A percentile compares a stretch with the other conserved stretches of the same genome.
Evolutionary conservation across 2,329 filamentous ascomycete species (phyloP).

Genomic region (Aulographum hederae): DNA sequence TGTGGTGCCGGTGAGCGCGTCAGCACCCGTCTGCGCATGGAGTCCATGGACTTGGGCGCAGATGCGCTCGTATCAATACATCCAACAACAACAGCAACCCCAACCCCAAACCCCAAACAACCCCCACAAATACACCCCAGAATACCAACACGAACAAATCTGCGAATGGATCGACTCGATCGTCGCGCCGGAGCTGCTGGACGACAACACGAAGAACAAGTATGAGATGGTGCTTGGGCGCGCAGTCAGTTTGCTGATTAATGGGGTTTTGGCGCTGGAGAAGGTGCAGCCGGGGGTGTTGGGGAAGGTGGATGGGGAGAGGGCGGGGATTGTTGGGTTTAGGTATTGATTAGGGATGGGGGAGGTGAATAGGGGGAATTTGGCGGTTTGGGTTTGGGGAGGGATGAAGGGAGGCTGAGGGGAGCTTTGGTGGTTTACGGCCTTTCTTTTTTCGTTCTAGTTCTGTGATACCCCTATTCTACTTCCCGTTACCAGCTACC

Average conservation of each 20-base stretch:
- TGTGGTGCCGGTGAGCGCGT: slow-evolving; percentile 14
- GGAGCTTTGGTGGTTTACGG: too few species aligned
- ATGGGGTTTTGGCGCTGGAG: slow-evolving; percentile 15
- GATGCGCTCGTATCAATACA: slow-evolving; percentile 8
- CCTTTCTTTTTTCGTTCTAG: too few species aligned
- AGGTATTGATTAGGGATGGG: slow-evolving; percentile 14
- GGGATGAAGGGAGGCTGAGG: too few species aligned
- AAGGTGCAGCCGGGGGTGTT: slow-evolving; percentile 10
- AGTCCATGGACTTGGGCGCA: slow-evolving; percentile 16
- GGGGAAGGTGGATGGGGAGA: slow-evolving; percentile 16
- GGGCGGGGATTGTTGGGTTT: slow-evolving; percentile 19
- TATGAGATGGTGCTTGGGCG: slow-evolving; percentile 16
- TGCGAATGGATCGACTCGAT: slow-evolving; percentile 16
- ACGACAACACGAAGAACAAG: slow-evolving; percentile 8
- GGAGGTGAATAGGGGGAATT: too few species aligned
- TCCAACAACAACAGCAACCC: background rate
- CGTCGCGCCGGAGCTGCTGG: slow-evolving; percentile 11
- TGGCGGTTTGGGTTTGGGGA: too few species aligned
- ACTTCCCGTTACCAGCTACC: too few species aligned
- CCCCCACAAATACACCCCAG: slow-evolving; percentile 8
- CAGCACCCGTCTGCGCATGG: slow-evolving; percentile 15
- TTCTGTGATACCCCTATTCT: too few species aligned
- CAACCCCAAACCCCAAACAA: slow-evolving; percentile 1
- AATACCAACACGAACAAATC: slow-evolving; percentile 16
- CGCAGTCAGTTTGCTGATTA: slow-evolving; percentile 17